These are phyloP conservation scores for Chloranthus sessilifolius DNA, from an alignment of 164 flowering plant species.

Conservation along the genomic window DNA sequence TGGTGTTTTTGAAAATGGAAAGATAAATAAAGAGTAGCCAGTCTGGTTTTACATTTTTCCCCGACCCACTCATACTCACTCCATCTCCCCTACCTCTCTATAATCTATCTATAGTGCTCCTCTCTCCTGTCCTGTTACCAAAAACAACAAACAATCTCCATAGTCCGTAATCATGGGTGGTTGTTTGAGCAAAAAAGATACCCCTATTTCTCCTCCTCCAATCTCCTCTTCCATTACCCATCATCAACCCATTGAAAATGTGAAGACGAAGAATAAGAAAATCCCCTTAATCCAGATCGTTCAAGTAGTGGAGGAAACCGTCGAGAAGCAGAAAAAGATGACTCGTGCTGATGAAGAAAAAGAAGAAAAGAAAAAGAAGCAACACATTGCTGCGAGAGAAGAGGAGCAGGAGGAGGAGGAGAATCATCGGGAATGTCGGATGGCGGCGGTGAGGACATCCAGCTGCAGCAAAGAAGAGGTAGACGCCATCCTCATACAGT, in stretches of 20 bases:
- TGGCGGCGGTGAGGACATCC: constrained; percentile 51
- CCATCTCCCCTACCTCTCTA: no score
- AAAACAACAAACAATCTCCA: no score
- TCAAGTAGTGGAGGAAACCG: not conserved
- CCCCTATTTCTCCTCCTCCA: constrained; percentile 7
- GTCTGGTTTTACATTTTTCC: no score
- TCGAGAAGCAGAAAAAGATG: constrained; percentile 48
- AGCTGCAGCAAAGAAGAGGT: constrained; percentile 92
- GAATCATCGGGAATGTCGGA: not conserved
- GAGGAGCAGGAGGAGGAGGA: not conserved
- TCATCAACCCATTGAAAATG: constrained; percentile 16
- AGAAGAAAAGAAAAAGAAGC: constrained; percentile 1
- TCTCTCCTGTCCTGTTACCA: no score
- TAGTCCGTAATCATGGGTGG: no score
- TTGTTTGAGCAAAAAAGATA: constrained; percentile 67
- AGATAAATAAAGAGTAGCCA: no score
- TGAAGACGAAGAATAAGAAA: constrained; percentile 53
- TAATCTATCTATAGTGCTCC: no score
- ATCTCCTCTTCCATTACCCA: constrained; percentile 10
- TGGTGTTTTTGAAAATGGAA: no score
- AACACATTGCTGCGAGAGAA: not conserved
- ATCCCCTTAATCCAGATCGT: no score
- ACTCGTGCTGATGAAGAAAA: constrained; percentile 18
- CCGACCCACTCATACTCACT: no score
- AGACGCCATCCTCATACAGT: constrained; percentile 87